Percentiles rank a stretch among this genome's conserved stretches.
Evolutionary conservation across 495 filamentous ascomycete genomes (phyloP).

Genomic region (Mycothermus thermophilus): DNA sequence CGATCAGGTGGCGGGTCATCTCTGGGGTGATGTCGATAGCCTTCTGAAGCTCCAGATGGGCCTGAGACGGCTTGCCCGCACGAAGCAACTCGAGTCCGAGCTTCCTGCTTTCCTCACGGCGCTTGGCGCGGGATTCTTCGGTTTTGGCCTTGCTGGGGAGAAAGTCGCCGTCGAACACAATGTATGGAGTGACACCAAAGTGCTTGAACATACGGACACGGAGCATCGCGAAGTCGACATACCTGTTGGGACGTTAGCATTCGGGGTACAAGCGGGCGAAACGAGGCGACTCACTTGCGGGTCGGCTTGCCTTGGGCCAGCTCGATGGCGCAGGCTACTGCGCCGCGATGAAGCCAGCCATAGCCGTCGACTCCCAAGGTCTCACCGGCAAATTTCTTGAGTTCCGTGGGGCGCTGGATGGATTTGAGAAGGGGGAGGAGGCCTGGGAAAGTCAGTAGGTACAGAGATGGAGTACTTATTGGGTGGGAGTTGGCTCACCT

Average conservation of each 20-base stretch:
- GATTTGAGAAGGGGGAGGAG: slow-evolving; percentile 87
- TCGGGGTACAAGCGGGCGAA: background rate
- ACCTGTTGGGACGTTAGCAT: slow-evolving; percentile 34
- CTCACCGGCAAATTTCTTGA: slow-evolving; percentile 78
- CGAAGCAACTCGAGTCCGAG: slow-evolving; percentile 64
- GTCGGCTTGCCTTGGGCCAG: slow-evolving; percentile 80
- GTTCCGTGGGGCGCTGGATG: slow-evolving; percentile 74
- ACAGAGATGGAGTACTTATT: background rate
- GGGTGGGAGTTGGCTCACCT: too few relatives aligned
- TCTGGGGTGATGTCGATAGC: slow-evolving; percentile 90
- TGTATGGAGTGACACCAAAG: slow-evolving; percentile 80
- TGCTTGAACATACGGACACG: slow-evolving; percentile 85
- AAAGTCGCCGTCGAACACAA: slow-evolving; percentile 94
- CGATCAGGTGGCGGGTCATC: slow-evolving; percentile 87
- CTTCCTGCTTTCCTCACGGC: slow-evolving; percentile 59
- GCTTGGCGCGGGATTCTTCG: slow-evolving; percentile 53
- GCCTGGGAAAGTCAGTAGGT: slow-evolving; percentile 34
- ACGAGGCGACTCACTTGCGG: slow-evolving; percentile 47
- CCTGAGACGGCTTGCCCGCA: slow-evolving; percentile 65
- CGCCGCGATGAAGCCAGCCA: slow-evolving; percentile 94
- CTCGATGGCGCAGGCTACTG: slow-evolving; percentile 80
- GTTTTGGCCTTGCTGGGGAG: slow-evolving; percentile 93
- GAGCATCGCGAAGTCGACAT: slow-evolving; percentile 82
- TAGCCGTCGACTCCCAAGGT: slow-evolving; percentile 92
- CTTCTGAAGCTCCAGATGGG: slow-evolving; percentile 81